Percentiles rank a stretch among this genome's conserved stretches.
Conservation (phyloP, 108 stramenopile species). For the Fragilaria crotonensis region DNA sequence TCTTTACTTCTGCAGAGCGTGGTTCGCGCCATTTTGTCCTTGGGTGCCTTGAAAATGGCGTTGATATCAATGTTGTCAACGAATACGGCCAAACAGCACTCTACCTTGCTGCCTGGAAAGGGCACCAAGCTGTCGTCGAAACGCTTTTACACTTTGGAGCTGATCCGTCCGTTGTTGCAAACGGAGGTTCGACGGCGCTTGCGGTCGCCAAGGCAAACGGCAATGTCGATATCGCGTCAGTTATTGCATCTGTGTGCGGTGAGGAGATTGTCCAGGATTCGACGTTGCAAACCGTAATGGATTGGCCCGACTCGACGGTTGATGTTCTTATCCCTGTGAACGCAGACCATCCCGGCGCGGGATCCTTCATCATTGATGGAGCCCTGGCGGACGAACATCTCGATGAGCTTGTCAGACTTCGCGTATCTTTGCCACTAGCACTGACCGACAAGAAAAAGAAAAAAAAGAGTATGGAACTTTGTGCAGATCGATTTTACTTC, state of each 20-base stretch:
- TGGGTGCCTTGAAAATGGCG: constrained; percentile 52
- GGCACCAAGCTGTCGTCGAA: constrained; percentile 27
- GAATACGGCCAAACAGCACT: constrained; percentile 73
- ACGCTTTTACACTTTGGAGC: constrained; percentile 54
- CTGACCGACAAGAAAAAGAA: constrained; percentile 23
- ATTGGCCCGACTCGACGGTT: neutral
- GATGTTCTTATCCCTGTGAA: neutral
- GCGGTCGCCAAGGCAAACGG: constrained; percentile 19
- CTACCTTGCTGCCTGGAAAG: constrained; percentile 67
- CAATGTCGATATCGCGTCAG: constrained; percentile 18
- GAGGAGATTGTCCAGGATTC: neutral
- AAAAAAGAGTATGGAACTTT: constrained; percentile 14
- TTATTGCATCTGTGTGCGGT: constrained; percentile 10
- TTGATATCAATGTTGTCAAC: constrained; percentile 57
- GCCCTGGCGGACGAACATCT: constrained; percentile 28
- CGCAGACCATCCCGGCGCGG: constrained; percentile 68
- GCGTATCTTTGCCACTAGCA: constrained; percentile 35
- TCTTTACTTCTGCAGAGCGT: constrained; percentile 45
- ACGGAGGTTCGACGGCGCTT: constrained; percentile 48
- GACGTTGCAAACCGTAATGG: neutral
- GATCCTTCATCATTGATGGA: constrained; percentile 59
- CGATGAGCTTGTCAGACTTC: constrained; percentile 33
- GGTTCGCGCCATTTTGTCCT: constrained; percentile 37
- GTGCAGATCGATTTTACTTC: constrained; percentile 53
- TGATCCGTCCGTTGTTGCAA: constrained; percentile 31